Percentiles rank a stretch among this genome's conserved stretches.
Conservation (phyloP, 179 eudicot species). For the Vitellaria paradoxa region DNA sequence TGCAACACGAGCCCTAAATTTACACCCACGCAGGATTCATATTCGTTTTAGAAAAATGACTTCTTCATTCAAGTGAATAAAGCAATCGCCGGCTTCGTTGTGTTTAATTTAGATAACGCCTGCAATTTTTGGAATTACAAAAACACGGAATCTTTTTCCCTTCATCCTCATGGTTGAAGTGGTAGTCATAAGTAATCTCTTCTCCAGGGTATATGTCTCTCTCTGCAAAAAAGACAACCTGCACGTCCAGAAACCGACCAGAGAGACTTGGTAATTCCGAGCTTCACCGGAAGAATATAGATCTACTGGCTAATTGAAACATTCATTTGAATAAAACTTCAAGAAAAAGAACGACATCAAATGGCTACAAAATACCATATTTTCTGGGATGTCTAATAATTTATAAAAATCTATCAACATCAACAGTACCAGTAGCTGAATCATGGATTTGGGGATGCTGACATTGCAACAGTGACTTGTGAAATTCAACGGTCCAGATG, state of each 20-base stretch:
- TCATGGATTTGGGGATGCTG: too few relatives aligned
- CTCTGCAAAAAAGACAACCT: conserved; percentile 84
- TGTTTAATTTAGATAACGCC: conserved; percentile 57
- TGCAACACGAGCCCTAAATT: too few relatives aligned
- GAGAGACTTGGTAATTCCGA: neutral
- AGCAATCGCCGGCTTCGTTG: neutral
- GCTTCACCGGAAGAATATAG: neutral
- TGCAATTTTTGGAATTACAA: conserved; percentile 65
- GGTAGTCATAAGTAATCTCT: conserved; percentile 80
- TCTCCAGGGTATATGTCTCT: conserved; percentile 81
- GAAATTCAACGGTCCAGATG: too few relatives aligned
- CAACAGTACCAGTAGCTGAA: neutral
- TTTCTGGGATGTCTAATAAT: neutral
- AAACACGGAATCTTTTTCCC: conserved; percentile 72
- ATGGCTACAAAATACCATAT: neutral
- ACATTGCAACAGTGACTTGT: too few relatives aligned
- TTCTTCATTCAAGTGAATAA: too few relatives aligned
- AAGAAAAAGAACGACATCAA: neutral
- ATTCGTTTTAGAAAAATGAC: too few relatives aligned
- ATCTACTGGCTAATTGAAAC: neutral
- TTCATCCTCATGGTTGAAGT: conserved; percentile 77
- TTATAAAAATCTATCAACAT: neutral
- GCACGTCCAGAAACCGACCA: conserved; percentile 14
- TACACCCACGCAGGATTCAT: too few relatives aligned
- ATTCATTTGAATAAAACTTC: neutral